These are phyloP conservation scores for Actinomortierella ambigua DNA, from an alignment of 371 early-diverging fungal species.

Conservation along the genomic window DNA sequence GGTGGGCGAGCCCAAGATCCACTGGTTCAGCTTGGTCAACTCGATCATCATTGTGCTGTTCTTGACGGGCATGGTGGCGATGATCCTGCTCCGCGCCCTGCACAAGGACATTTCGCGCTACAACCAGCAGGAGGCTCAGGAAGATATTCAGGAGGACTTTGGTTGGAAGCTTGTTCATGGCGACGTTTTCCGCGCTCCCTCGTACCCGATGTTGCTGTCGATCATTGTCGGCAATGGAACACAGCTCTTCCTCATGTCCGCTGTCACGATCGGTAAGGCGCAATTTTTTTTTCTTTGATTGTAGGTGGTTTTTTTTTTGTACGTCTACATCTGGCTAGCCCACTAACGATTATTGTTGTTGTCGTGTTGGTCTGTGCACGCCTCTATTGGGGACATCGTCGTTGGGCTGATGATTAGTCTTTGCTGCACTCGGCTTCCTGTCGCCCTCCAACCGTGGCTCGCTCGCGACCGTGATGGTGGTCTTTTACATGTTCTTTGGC, in stretches of 20 bases:
- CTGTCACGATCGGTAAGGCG: slow-evolving; percentile 63
- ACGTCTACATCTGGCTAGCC: too few relatives aligned
- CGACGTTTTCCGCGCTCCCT: slow-evolving; percentile 91
- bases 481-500: slow-evolving; percentile 89
- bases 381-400: background rate
- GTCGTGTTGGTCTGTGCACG: slow-evolving; percentile 6
- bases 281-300: background rate
- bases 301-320: slow-evolving; percentile 9
- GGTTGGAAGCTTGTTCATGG: slow-evolving; percentile 93
- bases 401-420: slow-evolving; percentile 51
- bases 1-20: slow-evolving; percentile 85
- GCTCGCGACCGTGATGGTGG: slow-evolving; percentile 85
- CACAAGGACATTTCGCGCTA: slow-evolving; percentile 89
- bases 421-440: slow-evolving; percentile 96
- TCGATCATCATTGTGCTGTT: slow-evolving; percentile 90
- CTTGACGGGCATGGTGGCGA: slow-evolving; percentile 87
- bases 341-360: too few relatives aligned
- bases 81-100: slow-evolving; percentile 83
- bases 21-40: slow-evolving; percentile 83
- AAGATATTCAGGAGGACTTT: slow-evolving; percentile 90
- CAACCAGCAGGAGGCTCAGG: slow-evolving; percentile 78
- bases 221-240: slow-evolving; percentile 91
- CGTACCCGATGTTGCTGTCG: slow-evolving; percentile 76
- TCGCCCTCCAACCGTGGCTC: slow-evolving; percentile 96
- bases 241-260: slow-evolving; percentile 88